Evolutionary conservation across 2,329 filamentous ascomycete genomes (phyloP).

Genomic region (Rhinocladiella similis): DNA sequence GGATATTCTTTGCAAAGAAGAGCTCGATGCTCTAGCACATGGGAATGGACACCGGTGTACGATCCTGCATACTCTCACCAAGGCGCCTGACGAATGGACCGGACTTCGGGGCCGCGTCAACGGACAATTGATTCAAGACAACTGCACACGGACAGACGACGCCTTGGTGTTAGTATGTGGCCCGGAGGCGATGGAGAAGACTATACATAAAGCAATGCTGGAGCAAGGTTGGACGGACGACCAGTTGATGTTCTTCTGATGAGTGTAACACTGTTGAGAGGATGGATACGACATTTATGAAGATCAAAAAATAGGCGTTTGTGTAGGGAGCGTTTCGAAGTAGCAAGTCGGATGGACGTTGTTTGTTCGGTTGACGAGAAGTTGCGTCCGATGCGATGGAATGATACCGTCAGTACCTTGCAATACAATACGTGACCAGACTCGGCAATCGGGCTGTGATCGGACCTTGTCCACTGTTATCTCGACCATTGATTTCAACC

Average conservation of each 20-base stretch:
- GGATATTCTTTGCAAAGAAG: constrained; percentile 77
- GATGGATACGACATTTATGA: background rate
- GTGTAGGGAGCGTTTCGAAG: background rate
- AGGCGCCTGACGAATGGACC: constrained; percentile 64
- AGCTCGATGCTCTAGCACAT: constrained; percentile 65
- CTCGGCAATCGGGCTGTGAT: background rate
- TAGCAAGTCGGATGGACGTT: background rate
- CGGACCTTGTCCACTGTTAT: background rate
- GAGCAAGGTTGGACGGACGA: constrained; percentile 70
- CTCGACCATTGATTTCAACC: background rate
- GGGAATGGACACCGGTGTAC: constrained; percentile 59
- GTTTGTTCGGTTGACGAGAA: background rate
- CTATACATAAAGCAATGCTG: constrained; percentile 56
- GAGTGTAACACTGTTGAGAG: background rate
- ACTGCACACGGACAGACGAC: constrained; percentile 52
- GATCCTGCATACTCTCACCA: constrained; percentile 69
- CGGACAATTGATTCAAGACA: constrained; percentile 59
- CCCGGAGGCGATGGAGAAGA: constrained; percentile 72
- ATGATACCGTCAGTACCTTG: too few species aligned
- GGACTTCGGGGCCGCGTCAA: constrained; percentile 70
- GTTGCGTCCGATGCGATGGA: background rate
- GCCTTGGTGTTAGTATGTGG: constrained; percentile 76
- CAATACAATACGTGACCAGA: background rate
- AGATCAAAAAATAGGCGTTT: too few species aligned
- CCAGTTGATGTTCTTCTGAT: constrained; percentile 73